Base-by-base conservation (phyloP, 257 asterid genomes). In the Lavandula angustifolia region DNA sequence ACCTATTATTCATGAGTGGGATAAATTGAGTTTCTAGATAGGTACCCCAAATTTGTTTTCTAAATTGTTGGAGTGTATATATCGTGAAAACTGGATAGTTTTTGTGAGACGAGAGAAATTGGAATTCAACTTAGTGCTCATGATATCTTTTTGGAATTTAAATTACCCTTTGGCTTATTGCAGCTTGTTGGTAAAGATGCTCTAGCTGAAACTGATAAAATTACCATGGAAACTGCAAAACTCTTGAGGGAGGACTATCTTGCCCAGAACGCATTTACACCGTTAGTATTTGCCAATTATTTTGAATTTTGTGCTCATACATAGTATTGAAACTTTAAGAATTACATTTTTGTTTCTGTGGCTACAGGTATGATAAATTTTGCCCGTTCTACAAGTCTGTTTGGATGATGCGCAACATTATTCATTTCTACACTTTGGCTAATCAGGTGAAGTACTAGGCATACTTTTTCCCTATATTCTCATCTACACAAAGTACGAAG, bases 151-250 rank as follows among this genome's bases (percentile, higher is more conserved):
- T 48, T 31, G 41, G 67, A 52, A 52, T 32, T 59, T 69, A 33
- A 65, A 22, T 18, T 62, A 38, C 67, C 27, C 17, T 69, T 75
- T 79, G 75, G 44, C 42, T 68, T 72, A 50, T 66, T 79, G 82
- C 92, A 94, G 99, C 94, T 94, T 6, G 99, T 94, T 6, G 99
- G 99, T 48, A 94, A 94, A 82, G 99, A 94, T 78, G 99, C 99
- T 75, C 73, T 94, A 40, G 99, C 99, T 31, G 99, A 94, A 77
- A 72, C 97, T 53, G 99, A 94, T 81, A 94, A 94, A 79, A 89
- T 94, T 76, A 87, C 92, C 38, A 79, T 94, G 76, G 99, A 94
- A 81, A 94, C 99, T 56, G 97, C 99, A 22, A 94, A 94, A 80
- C 99, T 94, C 62, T 79, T 94, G 88, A 90, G 99, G 79, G 99